Conservation (phyloP, 1,284 basidiomycete genomes). For the Cystobasidium pallidum region DNA sequence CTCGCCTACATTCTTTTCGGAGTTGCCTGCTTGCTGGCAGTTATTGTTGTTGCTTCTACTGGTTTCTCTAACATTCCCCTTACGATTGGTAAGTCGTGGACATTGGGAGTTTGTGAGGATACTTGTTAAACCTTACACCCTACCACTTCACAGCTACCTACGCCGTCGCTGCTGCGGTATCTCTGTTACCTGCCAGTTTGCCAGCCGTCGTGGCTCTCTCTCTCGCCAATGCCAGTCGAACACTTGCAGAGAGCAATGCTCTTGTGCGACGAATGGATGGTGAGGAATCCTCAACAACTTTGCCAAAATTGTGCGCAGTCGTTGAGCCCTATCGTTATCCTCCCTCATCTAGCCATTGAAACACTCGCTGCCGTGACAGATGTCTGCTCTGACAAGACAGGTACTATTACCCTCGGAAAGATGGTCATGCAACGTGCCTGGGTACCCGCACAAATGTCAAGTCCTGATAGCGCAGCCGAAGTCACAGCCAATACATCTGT, state of each 20-base stretch:
- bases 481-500: constrained; percentile 46
- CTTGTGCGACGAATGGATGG: constrained; percentile 60
- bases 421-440: constrained; percentile 65
- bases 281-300: not conserved
- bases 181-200: constrained; percentile 61
- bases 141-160: constrained; percentile 55
- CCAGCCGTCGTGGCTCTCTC: constrained; percentile 59
- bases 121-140: not conserved
- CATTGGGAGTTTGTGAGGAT: not conserved
- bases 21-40: constrained; percentile 63
- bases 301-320: too few relatives aligned
- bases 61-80: constrained; percentile 59
- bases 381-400: constrained; percentile 69
- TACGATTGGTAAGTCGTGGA: constrained; percentile 54
- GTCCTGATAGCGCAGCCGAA: constrained; percentile 21
- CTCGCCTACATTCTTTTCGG: constrained; percentile 67
- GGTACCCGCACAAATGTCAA: constrained; percentile 58
- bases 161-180: constrained; percentile 62
- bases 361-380: constrained; percentile 63
- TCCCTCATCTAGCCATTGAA: constrained; percentile 59
- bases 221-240: constrained; percentile 57
- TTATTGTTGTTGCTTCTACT: constrained; percentile 66
- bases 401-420: constrained; percentile 63
- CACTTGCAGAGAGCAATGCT: constrained; percentile 60
- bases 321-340: not conserved